Base-by-base conservation (phyloP, 148 eudicot genomes). In the Hydrangea macrophylla region DNA sequence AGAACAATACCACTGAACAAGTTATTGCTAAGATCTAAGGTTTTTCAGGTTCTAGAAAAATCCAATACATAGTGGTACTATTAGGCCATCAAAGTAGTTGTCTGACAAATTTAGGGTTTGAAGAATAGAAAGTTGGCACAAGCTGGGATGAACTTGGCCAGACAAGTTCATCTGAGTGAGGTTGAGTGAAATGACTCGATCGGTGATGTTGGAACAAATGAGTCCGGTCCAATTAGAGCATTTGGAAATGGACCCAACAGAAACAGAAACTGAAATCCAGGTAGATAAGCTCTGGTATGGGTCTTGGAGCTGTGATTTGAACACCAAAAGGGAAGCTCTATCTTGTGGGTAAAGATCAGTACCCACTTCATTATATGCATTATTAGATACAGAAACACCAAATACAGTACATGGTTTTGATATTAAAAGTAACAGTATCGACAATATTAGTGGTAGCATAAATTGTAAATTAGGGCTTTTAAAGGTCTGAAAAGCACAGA, bases 61-160 rank as follows among this genome's bases (percentile, higher is more conserved):
- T 2, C 87, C 82, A 62, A 91, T 80, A 76, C 97, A 92, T n/a
- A n/a, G n/a, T 2, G 78, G 68, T 2, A 92, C 90, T 32, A 89
- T 54, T 27, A 45, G 67, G 27, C 84, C 86, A 67, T 22, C 70
- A 33, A 92, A 83, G 67, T 72, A 71, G 80, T 94, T 90, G 55
- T 74, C 80, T 9, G 90, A 85, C 67, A 94, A 73, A 69, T 80
- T 57, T 70, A 88, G 92, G 61, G 81, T 78, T 76, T 86, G 76
- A 7, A 93, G 82, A 62, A 62, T 79, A 24, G 85, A 33, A 57
- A 94, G 81, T 56, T 82, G 81, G 69, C 98, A 94, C 42, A 94
- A 71, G 73, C 77, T 76, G 68, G 83, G 65, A 71, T 79, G 83
- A 69, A 94, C 28, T 7, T 33, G 48, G n/a, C 98, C 96, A 4